Conservation (phyloP, 2,329 filamentous ascomycete species). For the Ceratocystis destructans region DNA sequence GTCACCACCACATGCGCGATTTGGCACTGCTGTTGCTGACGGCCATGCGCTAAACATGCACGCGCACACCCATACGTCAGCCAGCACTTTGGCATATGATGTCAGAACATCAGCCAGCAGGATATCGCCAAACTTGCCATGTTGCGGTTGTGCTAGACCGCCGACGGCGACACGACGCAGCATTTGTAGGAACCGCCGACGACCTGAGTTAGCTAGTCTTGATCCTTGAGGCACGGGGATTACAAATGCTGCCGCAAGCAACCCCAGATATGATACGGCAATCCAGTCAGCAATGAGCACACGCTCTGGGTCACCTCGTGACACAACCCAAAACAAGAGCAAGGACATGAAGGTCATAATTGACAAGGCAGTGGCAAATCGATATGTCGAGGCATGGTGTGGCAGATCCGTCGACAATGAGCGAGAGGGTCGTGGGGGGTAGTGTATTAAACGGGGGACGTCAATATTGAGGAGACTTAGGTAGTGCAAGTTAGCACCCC, state of each 20-base stretch:
- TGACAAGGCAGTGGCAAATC: conserved; percentile 65
- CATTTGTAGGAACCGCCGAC: conserved; percentile 60
- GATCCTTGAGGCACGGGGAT: conserved; percentile 48
- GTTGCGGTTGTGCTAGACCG: conserved; percentile 69
- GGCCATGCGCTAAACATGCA: conserved; percentile 73
- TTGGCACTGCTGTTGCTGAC: conserved; percentile 65
- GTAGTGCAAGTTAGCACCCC: conserved; percentile 84
- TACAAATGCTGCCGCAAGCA: conserved; percentile 57
- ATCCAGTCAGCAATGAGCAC: conserved; percentile 73
- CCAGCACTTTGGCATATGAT: conserved; percentile 84
- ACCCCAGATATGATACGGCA: conserved; percentile 67
- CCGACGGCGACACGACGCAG: conserved; percentile 69
- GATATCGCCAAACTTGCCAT: conserved; percentile 91
- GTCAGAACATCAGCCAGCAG: conserved; percentile 88
- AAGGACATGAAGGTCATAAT: conserved; percentile 58
- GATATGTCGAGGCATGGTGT: conserved; percentile 74
- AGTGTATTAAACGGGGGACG: conserved; percentile 72
- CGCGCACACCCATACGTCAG: conserved; percentile 72
- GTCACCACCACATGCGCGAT: conserved; percentile 66
- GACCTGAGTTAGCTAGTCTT: conserved; percentile 49
- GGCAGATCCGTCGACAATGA: conserved; percentile 54
- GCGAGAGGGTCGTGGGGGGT: conserved; percentile 64
- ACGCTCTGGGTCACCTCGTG: conserved; percentile 52
- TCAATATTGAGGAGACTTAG: conserved; percentile 70
- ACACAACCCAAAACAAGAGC: conserved; percentile 69